Conservation (phyloP, 106 monocot genomes). For the Platanthera zijinensis region DNA sequence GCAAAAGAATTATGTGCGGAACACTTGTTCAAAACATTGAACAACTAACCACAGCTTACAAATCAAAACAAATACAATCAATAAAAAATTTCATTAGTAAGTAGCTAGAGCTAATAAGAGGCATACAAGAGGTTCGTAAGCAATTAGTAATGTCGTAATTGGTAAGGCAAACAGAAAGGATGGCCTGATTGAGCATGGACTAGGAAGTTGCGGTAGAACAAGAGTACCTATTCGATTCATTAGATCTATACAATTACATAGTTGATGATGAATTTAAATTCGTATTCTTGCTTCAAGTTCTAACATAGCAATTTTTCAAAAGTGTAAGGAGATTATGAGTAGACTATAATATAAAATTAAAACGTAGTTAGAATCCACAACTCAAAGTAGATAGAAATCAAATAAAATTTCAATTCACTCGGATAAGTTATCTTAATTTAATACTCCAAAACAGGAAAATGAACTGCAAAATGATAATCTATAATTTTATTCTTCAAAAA, state of each 20-base stretch:
- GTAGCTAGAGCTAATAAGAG: neutral
- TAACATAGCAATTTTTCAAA: neutral
- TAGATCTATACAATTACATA: neutral
- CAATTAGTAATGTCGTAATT: neutral
- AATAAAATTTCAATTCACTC: too few relatives aligned
- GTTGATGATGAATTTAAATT: neutral
- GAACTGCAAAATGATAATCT: neutral
- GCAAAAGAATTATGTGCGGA: neutral
- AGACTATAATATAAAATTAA: too few relatives aligned
- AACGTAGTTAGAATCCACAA: too few relatives aligned
- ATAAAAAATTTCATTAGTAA: neutral
- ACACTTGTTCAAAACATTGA: neutral
- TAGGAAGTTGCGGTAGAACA: neutral
- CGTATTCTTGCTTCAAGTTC: neutral
- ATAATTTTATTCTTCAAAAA: neutral
- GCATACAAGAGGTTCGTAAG: neutral
- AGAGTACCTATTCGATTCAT: too few relatives aligned
- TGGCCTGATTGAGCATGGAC: neutral
- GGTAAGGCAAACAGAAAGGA: neutral
- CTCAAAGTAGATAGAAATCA: too few relatives aligned
- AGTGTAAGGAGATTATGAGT: too few relatives aligned
- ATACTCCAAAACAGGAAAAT: too few relatives aligned
- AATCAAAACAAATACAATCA: neutral
- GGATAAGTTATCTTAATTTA: too few relatives aligned
- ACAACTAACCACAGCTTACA: neutral